Evolutionary conservation across 768 basidiomycete genomes (phyloP), one percentile per base, ranked within the genome.

Genomic region (Crucibulum laeve): DNA sequence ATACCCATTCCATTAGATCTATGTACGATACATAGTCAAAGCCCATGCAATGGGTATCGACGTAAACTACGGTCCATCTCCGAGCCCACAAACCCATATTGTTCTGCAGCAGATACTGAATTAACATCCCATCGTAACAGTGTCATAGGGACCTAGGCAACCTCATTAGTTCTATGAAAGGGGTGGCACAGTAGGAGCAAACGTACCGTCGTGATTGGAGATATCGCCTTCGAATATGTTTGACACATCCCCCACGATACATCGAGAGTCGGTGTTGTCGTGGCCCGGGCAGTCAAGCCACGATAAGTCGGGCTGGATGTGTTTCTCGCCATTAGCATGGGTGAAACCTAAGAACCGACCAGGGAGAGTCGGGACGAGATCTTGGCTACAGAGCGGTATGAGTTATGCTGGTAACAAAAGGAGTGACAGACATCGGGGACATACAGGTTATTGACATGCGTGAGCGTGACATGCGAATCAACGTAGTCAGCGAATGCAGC

Each of bases 191-290:
- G 4, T 32, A 32, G 28, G 11, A 4, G 15, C 11, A 32, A 15
- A 59, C 6, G 57, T 54, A 5, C 71, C 77, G 43, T 60, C 55
- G 49, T 79, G 79, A 44, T 80, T 53, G 14, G 40, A 21, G 22
- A 57, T 50, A 36, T 67, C 38, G 3, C 71, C 61, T 5, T 62
- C 59, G 37, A 72, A 67, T 45, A 81, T 60, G 21, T 65, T 63
- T 0, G 65, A 57, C 1, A 76, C 74, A 42, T 67, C 68, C 6
- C 73, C 74, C 10, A 67, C 63, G 17, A 50, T 65, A 55, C 77
- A 80, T 47, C 69, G 53, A 0, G 34, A 46, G 48, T 70, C 74
- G 3, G 68, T 47, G 52, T 84, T 84, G 44, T 84, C 83, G 48
- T 84, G 76, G 21, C 59, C 62, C 26, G 54, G 57, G 28, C 60